phyloP scores from a whole-genome alignment of 257 asterid species.

The Capsicum pubescens region DNA sequence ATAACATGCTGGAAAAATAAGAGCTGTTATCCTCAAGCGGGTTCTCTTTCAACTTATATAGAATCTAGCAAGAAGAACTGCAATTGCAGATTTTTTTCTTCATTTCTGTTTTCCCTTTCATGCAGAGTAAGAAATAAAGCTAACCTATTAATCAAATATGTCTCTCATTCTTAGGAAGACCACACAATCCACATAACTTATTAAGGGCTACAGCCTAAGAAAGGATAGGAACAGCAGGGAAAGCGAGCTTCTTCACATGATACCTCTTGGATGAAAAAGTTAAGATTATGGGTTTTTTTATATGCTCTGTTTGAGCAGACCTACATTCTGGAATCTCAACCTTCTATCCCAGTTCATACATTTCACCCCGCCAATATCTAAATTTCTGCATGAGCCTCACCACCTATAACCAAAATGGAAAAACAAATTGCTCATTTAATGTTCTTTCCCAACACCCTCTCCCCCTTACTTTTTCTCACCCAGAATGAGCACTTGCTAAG shows the following conservation, averaged over 20 bases:
- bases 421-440: too few relatives aligned
- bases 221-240: neutral
- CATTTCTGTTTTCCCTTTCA: neutral
- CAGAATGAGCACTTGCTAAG: too few relatives aligned
- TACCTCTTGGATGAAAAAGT: neutral
- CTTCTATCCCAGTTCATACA: neutral
- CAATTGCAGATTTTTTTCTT: neutral
- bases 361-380: too few relatives aligned
- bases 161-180: conserved; percentile 8
- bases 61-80: neutral
- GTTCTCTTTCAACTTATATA: neutral
- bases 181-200: conserved; percentile 1
- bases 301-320: conserved; percentile 6
- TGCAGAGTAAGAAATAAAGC: neutral
- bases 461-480: too few relatives aligned
- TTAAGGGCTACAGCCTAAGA: neutral
- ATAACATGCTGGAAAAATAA: neutral
- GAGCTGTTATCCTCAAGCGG: conserved; percentile 2
- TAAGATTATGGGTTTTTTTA: neutral
- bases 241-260: neutral
- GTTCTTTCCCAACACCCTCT: too few relatives aligned
- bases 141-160: neutral
- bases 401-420: too few relatives aligned
- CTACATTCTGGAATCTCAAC: conserved; percentile 18
- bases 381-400: too few relatives aligned